Conservation (phyloP, 208 protist genomes). For the Zelonia costaricensis region DNA sequence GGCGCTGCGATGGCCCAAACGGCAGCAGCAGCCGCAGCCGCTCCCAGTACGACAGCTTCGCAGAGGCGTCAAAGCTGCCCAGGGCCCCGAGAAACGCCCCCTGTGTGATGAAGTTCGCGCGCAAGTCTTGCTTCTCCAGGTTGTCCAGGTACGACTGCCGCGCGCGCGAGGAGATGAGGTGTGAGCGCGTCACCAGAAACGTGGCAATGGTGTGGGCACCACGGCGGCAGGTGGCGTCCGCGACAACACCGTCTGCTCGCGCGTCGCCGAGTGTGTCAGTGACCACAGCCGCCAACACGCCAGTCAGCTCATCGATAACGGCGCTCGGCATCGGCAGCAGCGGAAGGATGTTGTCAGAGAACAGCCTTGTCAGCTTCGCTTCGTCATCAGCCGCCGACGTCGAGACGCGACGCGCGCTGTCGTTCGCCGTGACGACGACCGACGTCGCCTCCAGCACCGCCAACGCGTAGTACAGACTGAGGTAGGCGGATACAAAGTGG, state of each 20-base stretch:
- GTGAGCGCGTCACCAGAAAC: slow-evolving; percentile 17
- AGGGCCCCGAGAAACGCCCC: slow-evolving; percentile 15
- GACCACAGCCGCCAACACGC: slow-evolving; percentile 8
- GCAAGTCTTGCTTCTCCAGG: slow-evolving; percentile 4
- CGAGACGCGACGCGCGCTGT: not conserved
- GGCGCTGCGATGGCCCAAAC: slow-evolving; percentile 29
- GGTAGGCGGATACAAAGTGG: slow-evolving; percentile 43
- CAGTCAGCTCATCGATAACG: slow-evolving; percentile 14
- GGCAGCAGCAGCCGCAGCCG: slow-evolving; percentile 53
- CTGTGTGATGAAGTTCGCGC: slow-evolving; percentile 12
- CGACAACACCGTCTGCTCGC: slow-evolving; percentile 19
- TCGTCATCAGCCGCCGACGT: slow-evolving; percentile 12
- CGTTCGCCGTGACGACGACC: slow-evolving; percentile 3
- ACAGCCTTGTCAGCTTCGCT: slow-evolving; percentile 13
- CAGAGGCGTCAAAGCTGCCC: slow-evolving; percentile 9
- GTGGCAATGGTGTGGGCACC: slow-evolving; percentile 22
- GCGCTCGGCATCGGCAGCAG: slow-evolving; percentile 6
- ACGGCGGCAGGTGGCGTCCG: slow-evolving; percentile 11
- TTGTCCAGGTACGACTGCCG: slow-evolving; percentile 21
- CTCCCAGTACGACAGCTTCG: slow-evolving; percentile 48
- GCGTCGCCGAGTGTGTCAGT: slow-evolving; percentile 16
- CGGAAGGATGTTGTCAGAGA: slow-evolving; percentile 21
- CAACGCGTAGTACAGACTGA: slow-evolving; percentile 29
- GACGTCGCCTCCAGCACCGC: slow-evolving; percentile 26
- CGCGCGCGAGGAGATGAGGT: slow-evolving; percentile 15